Base-by-base conservation (phyloP, 2,329 filamentous ascomycete genomes). In the Cladosporium sp. region DNA sequence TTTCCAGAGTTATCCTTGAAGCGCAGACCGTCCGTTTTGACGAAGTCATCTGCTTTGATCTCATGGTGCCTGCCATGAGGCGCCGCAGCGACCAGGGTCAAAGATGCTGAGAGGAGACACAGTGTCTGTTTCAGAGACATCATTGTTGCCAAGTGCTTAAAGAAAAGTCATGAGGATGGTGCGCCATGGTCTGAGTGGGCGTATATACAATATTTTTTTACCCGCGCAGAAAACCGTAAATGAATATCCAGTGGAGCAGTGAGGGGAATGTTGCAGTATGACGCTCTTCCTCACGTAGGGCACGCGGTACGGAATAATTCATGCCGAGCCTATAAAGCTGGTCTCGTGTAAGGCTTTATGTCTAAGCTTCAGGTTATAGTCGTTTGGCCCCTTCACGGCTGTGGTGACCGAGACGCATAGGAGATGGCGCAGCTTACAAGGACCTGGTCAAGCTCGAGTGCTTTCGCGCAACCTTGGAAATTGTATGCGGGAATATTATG, bases 1-100 rank as follows among this genome's bases (percentile, higher is more conserved):
- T 70, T 59, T 1, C 72, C 73, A n/a, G 67, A 64, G 2, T 65
- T 65, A 59, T 72, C 69, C 54, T 71, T 72, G 52, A 75, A 55
- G 14, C 38, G 55, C 36, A 72, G 51, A 0, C 69, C 72, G 38
- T 74, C 65, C 14, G 74, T 69, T 39, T 69, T 62, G 6, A 75
- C 67, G 60, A 74, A 75, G 57, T 75, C 72, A 40, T 70, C 65
- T 6, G 69, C 60, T 39, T 63, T 49, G 34, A 65, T 55, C 22
- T 43, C 51, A 5, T 30, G 51, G 19, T 43, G 39, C 12, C 42
- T 55, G 19, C 25, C 22, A 40, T 42, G 55, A 25, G 45, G 56
- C 25, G 47, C 47, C n/a, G 51, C 51, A 25, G 25, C 9, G 38
- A 39, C 39, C 2, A 55, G 9, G 22, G 39, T 25, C 17, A 55